Base-by-base conservation (phyloP, 768 basidiomycete species). In the Steccherinum ochraceum region DNA sequence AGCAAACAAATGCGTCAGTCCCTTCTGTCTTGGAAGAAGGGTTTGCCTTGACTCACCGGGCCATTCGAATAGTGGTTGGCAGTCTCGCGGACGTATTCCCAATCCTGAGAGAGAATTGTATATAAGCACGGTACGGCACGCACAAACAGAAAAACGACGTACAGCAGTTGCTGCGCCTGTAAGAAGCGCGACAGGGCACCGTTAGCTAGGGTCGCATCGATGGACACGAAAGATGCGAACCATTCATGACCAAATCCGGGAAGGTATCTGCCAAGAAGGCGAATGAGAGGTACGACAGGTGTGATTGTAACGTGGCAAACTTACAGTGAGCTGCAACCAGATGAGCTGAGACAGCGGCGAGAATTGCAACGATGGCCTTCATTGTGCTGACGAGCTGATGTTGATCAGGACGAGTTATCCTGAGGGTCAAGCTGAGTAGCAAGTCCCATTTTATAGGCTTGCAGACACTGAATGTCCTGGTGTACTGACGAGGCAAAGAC, bases 81-180 rank as follows among this genome's bases (percentile, higher is more conserved):
- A 23, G 66, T 67, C 51, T 60, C 51, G 41, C 65, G 64, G 55
- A 67, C 58, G 53, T 62, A 64, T 42, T 56, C 49, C 65, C 65
- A 67, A 43, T 64, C 65, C 40, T 57, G 24, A 52, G 53, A n/a
- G n/a, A 16, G 19, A 18, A 41, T 18, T 3, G 26, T 45, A 43
- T 25, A 23, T 51, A 20, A 27, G 11, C 35, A 10, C n/a, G 41
- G 16, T 10, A 7, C 7, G 16, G 41, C n/a, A 25, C 47, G 24
- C 3, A 39, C 12, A 19, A 20, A 11, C 3, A 13, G 5, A n/a
- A 20, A 18, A 23, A 18, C 5, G 18, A 25, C 48, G 20, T 39
- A 53, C 52, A 45, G 52, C 27, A 16, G 41, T 24, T 2, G 27
- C 26, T 24, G 52, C 20, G 16, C 52, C 52, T 53, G 30, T n/a